Evolutionary conservation across 495 filamentous ascomycete genomes (phyloP).

Genomic region (Podospora appendiculata): DNA sequence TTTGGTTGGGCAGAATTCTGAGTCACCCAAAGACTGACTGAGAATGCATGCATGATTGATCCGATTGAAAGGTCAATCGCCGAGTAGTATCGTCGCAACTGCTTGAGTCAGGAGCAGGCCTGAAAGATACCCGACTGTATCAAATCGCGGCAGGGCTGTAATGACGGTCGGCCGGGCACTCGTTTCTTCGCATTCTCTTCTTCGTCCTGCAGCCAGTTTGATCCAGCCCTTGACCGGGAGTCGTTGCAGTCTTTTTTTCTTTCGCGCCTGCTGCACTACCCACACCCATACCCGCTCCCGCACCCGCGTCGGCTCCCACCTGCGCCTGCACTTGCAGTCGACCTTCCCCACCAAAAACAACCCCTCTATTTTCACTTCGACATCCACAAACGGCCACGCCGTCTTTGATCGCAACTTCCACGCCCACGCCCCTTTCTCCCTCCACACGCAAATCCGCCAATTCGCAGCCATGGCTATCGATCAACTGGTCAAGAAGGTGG

Average conservation of each 20-base stretch:
- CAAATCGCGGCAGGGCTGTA: neutral
- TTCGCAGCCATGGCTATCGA: slow-evolving; percentile 25
- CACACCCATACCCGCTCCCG: neutral
- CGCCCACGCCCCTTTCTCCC: neutral
- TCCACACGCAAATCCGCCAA: slow-evolving; percentile 12
- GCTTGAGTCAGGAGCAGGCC: no score
- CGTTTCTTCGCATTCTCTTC: slow-evolving; percentile 16
- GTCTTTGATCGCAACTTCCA: neutral
- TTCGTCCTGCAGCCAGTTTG: slow-evolving; percentile 3
- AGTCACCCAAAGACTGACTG: neutral
- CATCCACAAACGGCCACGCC: slow-evolving; percentile 12
- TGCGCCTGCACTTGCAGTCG: neutral
- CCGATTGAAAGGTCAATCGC: no score
- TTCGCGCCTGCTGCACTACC: no score
- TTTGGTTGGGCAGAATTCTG: slow-evolving; percentile 4
- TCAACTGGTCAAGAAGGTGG: slow-evolving; percentile 29
- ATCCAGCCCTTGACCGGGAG: slow-evolving; percentile 2
- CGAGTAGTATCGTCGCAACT: no score
- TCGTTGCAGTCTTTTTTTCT: slow-evolving; percentile 7
- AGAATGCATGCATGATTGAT: no score
- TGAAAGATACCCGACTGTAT: neutral
- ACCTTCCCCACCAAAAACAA: neutral
- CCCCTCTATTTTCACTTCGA: slow-evolving; percentile 7
- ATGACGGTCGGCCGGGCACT: slow-evolving; percentile 14
- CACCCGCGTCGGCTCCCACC: neutral